phyloP scores from a whole-genome alignment of 768 basidiomycete species.

The Boletus sp. region DNA sequence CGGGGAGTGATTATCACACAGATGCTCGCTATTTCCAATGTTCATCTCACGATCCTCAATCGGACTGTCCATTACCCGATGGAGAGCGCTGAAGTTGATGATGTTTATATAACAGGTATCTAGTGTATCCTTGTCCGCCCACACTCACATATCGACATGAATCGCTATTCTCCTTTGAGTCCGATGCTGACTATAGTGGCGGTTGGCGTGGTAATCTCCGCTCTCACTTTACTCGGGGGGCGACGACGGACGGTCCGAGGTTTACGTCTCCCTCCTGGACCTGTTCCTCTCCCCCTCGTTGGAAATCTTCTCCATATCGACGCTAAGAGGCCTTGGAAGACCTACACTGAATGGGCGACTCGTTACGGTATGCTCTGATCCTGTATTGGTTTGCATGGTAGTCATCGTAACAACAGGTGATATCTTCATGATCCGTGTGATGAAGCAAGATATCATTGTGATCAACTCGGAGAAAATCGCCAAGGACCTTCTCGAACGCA shows the following conservation, averaged over 20 bases:
- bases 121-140: background rate
- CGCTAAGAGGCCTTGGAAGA: slow-evolving; percentile 18
- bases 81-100: background rate
- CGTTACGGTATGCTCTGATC: slow-evolving; percentile 12
- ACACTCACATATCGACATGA: background rate
- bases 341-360: slow-evolving; percentile 18
- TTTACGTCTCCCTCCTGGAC: slow-evolving; percentile 16
- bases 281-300: slow-evolving; percentile 19
- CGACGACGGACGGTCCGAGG: background rate
- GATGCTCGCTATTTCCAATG: background rate
- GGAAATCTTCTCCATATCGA: slow-evolving; percentile 20
- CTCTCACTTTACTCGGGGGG: background rate
- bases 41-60: background rate
- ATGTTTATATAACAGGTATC: background rate
- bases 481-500: slow-evolving; percentile 26
- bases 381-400: background rate
- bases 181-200: background rate
- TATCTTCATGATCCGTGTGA: slow-evolving; percentile 20
- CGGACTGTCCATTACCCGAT: background rate
- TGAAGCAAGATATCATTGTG: slow-evolving; percentile 23
- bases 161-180: background rate
- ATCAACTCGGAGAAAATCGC: slow-evolving; percentile 28
- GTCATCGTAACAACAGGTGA: slow-evolving; percentile 7
- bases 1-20: background rate
- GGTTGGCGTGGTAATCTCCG: background rate